These are phyloP conservation scores for Pythium dissotocum DNA, from an alignment of 352 stramenopile species.

Conservation along the genomic window DNA sequence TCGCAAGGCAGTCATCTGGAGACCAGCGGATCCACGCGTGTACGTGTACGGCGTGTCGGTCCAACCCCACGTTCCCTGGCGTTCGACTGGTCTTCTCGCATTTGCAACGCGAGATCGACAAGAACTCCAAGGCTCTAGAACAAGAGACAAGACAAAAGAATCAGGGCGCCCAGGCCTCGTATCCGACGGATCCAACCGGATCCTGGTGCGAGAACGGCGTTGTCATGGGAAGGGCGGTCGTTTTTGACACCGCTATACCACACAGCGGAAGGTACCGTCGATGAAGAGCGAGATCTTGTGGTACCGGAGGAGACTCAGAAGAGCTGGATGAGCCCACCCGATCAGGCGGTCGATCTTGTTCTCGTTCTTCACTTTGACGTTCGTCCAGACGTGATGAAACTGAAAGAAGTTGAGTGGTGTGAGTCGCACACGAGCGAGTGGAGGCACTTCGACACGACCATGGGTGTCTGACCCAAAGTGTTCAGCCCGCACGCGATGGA, in stretches of 20 bases:
- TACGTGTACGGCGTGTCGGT: background rate
- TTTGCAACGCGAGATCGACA: background rate
- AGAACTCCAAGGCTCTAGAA: background rate
- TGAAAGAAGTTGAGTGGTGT: background rate
- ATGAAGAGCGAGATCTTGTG: constrained; percentile 23
- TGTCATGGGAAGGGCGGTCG: background rate
- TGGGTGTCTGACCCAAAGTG: constrained; percentile 12
- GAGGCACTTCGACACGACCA: constrained; percentile 21
- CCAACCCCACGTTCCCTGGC: background rate
- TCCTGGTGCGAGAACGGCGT: background rate
- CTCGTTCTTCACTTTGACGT: constrained; percentile 3
- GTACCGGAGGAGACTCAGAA: constrained; percentile 21
- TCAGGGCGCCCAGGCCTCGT: background rate
- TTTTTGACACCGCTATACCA: background rate
- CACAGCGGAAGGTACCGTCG: constrained; percentile 26
- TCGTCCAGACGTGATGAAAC: too few species aligned
- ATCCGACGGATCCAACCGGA: background rate
- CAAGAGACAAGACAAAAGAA: background rate
- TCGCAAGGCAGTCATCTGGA: background rate
- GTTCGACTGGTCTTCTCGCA: constrained; percentile 1
- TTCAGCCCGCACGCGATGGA: background rate
- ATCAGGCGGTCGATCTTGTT: constrained; percentile 18
- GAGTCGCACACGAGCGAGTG: constrained; percentile 5
- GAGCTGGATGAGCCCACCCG: constrained; percentile 23
- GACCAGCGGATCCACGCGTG: background rate